A percentile compares a stretch with the other conserved stretches of the same genome.
These are phyloP conservation scores for Parastagonospora avenae DNA, from an alignment of 2,329 filamentous ascomycete genomes.

Conservation along the genomic window DNA sequence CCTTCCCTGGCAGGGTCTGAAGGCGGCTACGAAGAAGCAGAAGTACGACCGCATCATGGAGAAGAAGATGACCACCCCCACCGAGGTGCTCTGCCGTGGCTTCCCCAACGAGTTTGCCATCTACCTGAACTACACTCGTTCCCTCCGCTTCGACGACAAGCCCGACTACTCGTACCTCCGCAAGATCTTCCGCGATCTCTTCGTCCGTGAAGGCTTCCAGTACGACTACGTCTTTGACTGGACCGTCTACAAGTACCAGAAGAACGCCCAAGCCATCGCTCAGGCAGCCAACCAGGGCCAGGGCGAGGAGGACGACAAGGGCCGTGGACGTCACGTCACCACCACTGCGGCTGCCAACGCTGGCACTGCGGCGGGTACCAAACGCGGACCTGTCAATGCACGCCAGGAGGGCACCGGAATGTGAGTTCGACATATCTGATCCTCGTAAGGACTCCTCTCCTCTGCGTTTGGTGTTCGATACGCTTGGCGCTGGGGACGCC, in stretches of 20 bases:
- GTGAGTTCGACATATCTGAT: slow-evolving; percentile 83
- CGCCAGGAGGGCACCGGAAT: slow-evolving; percentile 92
- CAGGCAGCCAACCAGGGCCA: slow-evolving; percentile 72
- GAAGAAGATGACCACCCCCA: slow-evolving; percentile 99
- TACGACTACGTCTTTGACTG: slow-evolving; percentile 99
- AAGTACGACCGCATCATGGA: slow-evolving; percentile 99
- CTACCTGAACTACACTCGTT: slow-evolving; percentile 98
- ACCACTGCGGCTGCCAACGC: slow-evolving; percentile 69
- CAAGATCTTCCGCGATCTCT: slow-evolving; percentile 99
- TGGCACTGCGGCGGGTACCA: slow-evolving; percentile 65
- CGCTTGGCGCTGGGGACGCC: slow-evolving; percentile 70
- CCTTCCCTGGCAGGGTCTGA: slow-evolving; percentile 97
- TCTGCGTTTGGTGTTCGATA: slow-evolving; percentile 81
- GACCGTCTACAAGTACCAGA: slow-evolving; percentile 99
- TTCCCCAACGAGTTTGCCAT: slow-evolving; percentile 99
- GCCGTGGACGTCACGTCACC: slow-evolving; percentile 60
- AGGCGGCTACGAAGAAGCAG: slow-evolving; percentile 99
- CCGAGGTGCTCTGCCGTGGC: slow-evolving; percentile 96
- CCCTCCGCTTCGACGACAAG: slow-evolving; percentile 98
- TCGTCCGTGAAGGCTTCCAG: slow-evolving; percentile 98
- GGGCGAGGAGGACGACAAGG: slow-evolving; percentile 78
- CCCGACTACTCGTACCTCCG: slow-evolving; percentile 99
- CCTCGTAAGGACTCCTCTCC: slow-evolving; percentile 88
- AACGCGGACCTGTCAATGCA: slow-evolving; percentile 73
- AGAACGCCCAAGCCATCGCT: slow-evolving; percentile 94